Evolutionary conservation across 148 eudicot genomes (phyloP), one percentile per base, ranked within the genome.

Genomic region (Cornus controversa): DNA sequence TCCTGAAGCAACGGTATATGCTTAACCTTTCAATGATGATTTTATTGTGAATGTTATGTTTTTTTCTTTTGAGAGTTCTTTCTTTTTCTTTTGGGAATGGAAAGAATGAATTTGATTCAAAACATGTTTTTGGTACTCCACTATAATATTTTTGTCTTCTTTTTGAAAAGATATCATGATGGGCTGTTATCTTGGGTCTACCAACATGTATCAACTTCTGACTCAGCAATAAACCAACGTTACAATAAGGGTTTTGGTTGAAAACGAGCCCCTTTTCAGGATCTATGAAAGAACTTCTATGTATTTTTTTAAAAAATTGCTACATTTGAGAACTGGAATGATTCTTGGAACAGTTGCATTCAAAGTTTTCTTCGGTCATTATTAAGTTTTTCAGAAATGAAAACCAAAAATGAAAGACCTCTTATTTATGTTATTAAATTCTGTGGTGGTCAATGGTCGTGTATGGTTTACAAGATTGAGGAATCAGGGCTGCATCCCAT

Each of bases 1-100:
- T 80, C 97, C 99, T 16, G 98, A 96, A 76, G 99, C 94, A 77
- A 91, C 99, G 87, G 99, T 96, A 93, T 23, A 77, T 82, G 72
- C 80, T 66, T 27, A 70, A 42, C 74, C 31, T 72, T 79, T 71
- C 15, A 45, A 58, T 63, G 67, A 75, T 70, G 73, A 58, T 37
- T 71, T 68, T 5, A 8, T 47, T 57, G 66, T 66, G 36, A 26
- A 22, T 66, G 4, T 67, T 66, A 6, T 40, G 5, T 40, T 40
- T 40, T 31, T 31, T 31, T 31, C 34, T 31, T 31, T 31, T 31
- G 34, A 31, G 34, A 31, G 34, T 31, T 31, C 4, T 31, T 31
- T 0, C 34, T 31, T 31, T 31, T 31, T 31, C 34, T 31, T 31
- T 31, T 31, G 34, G 34, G 34, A 31, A 2, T 31, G 34, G 34